Conservation (phyloP, 331 rosid genomes). For the Rhamnella rubrinervis region DNA sequence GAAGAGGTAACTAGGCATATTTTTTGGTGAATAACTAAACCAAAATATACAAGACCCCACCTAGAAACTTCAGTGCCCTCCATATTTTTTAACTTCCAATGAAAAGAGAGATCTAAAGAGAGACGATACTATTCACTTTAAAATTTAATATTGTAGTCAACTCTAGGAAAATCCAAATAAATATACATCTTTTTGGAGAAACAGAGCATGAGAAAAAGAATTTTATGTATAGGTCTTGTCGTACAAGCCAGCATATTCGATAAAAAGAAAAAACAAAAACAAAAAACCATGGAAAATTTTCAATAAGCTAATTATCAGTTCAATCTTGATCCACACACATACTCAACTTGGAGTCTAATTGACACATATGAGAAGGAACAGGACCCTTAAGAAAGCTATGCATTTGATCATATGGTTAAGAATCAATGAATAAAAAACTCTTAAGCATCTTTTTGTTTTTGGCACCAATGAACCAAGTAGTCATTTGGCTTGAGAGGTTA, state of each 20-base stretch:
- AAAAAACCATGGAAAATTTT: constrained; percentile 1
- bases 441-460: neutral
- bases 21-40: too few species aligned
- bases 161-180: constrained; percentile 2
- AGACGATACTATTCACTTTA: neutral
- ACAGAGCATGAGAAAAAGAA: constrained; percentile 6
- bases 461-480: neutral
- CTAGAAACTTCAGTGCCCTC: neutral
- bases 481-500: neutral
- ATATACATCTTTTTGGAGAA: neutral
- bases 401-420: constrained; percentile 15
- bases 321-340: neutral
- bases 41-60: too few species aligned
- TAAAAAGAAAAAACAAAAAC: constrained; percentile 1
- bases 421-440: neutral
- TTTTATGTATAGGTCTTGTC: neutral
- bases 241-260: constrained; percentile 7
- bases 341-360: neutral
- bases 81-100: neutral
- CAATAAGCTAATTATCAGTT: constrained; percentile 2
- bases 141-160: constrained; percentile 18
- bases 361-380: neutral
- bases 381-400: neutral
- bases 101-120: neutral
- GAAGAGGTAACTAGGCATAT: neutral